These are phyloP conservation scores for Didymella glomerata DNA, from an alignment of 2,329 filamentous ascomycete species.

Conservation along the genomic window DNA sequence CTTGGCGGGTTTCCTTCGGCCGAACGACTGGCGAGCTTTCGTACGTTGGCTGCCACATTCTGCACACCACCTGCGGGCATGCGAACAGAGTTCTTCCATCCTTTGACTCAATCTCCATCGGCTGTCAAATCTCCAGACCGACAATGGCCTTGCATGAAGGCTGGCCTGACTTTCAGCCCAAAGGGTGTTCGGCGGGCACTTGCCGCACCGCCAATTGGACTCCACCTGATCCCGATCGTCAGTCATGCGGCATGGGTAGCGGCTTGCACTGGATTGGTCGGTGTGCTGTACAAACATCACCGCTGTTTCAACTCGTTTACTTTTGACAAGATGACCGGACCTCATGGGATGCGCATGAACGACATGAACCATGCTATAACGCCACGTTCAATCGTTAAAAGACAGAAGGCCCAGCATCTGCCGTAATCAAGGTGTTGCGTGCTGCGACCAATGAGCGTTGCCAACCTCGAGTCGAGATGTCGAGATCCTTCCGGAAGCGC, in stretches of 20 bases:
- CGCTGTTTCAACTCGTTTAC: conserved; percentile 40
- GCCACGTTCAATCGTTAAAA: conserved; percentile 18
- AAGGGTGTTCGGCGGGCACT: conserved; percentile 25
- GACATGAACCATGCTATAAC: conserved; percentile 21
- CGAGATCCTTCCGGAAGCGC: conserved; percentile 38
- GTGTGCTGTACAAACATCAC: conserved; percentile 30
- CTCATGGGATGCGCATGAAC: conserved; percentile 29
- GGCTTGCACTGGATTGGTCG: conserved; percentile 26
- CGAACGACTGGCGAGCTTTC: conserved; percentile 15
- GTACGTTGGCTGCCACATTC: conserved; percentile 15
- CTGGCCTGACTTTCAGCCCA: conserved; percentile 23
- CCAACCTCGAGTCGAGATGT: conserved; percentile 26
- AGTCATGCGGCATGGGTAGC: conserved; percentile 34
- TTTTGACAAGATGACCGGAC: conserved; percentile 30
- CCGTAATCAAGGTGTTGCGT: conserved; percentile 15
- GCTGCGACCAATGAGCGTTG: conserved; percentile 29
- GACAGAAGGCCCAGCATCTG: conserved; percentile 10
- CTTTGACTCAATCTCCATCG: conserved; percentile 15
- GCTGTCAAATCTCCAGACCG: conserved; percentile 17
- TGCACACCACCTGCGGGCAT: conserved; percentile 21
- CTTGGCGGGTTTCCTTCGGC: conserved; percentile 21
- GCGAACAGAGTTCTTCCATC: conserved; percentile 17
- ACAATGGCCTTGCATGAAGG: conserved; percentile 24
- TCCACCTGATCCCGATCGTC: conserved; percentile 31
- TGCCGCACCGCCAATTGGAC: conserved; percentile 16